Base-by-base conservation (phyloP, 2,329 filamentous ascomycete species). In the Botrytis byssoidea region DNA sequence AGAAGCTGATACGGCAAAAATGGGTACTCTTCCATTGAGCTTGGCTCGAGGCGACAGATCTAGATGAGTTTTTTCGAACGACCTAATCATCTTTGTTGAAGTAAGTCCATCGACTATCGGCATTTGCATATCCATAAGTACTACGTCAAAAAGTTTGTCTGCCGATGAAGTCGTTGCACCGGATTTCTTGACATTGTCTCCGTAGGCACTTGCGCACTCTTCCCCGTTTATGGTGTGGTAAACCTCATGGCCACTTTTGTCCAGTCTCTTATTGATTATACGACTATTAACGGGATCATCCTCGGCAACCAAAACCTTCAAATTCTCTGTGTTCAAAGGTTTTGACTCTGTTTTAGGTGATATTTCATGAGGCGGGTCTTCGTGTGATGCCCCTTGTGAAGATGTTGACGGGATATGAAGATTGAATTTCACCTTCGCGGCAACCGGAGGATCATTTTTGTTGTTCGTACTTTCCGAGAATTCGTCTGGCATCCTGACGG, bases 51-150 rank as follows among this genome's bases (percentile, higher is more conserved):
- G 78, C 1, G 92, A 94, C 42, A 92, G 85, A 0, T 84, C 83
- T 10, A 78, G 79, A 81, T 84, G 84, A 0, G 83, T 83, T 73
- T 88, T 87, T 80, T 97, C 94, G 71, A 87, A 90, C 0, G 89
- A 89, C 40, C 94, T 87, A 75, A 97, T 97, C 87, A 94, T 92
- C 82, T 93, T 94, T 0, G 94, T 92, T 25, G 93, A 94, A 4
- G 88, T 90, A 40, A 95, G 86, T 22, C 94, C 94, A 79, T 97
- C 93, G 7, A 97, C 92, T 46, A 97, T 96, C 29, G 94, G 94
- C 94, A 97, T 97, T 86, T 97, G 93, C 88, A 97, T 94, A 80
- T 97, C 94, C 94, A 97, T 97, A 75, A 97, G 85, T 66, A 97
- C 86, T 8, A 94, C 90, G 81, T 97, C 93, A 79, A 93, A 96